phyloP scores from a whole-genome alignment of 2,329 filamentous ascomycete species.

The Diatrype stigma region DNA sequence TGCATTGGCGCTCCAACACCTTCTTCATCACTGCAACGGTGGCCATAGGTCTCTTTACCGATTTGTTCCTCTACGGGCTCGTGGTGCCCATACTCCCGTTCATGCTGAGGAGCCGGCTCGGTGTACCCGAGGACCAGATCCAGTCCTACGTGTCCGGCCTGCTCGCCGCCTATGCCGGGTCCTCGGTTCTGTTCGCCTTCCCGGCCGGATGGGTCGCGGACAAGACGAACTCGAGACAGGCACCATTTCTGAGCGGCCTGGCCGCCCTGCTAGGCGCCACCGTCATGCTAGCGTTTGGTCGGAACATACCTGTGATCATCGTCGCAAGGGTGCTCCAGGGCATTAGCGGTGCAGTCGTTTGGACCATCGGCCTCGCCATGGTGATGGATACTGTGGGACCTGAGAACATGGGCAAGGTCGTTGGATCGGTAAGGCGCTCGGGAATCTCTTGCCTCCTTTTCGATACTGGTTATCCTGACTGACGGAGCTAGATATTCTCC shows the following conservation, averaged over 20 bases:
- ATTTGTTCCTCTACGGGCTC: slow-evolving; percentile 56
- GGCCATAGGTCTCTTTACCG: slow-evolving; percentile 50
- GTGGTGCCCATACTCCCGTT: slow-evolving; percentile 57
- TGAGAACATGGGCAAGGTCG: slow-evolving; percentile 55
- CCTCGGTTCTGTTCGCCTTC: slow-evolving; percentile 46
- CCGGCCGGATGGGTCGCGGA: slow-evolving; percentile 53
- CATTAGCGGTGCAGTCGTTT: slow-evolving; percentile 53
- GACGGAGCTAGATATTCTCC: slow-evolving; percentile 43
- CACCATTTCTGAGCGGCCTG: slow-evolving; percentile 55
- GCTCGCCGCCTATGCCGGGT: slow-evolving; percentile 50
- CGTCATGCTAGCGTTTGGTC: slow-evolving; percentile 47
- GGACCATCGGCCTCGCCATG: slow-evolving; percentile 50
- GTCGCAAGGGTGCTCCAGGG: slow-evolving; percentile 55
- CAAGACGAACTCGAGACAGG: slow-evolving; percentile 45
- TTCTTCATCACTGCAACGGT: slow-evolving; percentile 57
- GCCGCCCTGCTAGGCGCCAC: slow-evolving; percentile 49
- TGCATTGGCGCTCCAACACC: slow-evolving; percentile 51
- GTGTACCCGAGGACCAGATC: slow-evolving; percentile 41
- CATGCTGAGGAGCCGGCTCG: slow-evolving; percentile 48
- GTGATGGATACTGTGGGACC: slow-evolving; percentile 53
- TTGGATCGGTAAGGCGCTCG: slow-evolving; percentile 45
- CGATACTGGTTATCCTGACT: background rate
- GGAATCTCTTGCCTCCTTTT: too few relatives aligned
- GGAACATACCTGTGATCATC: slow-evolving; percentile 42
- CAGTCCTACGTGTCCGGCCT: slow-evolving; percentile 50